Conservation (phyloP, 176 grass and related monocot species). For the Bothriochloa decipiens region DNA sequence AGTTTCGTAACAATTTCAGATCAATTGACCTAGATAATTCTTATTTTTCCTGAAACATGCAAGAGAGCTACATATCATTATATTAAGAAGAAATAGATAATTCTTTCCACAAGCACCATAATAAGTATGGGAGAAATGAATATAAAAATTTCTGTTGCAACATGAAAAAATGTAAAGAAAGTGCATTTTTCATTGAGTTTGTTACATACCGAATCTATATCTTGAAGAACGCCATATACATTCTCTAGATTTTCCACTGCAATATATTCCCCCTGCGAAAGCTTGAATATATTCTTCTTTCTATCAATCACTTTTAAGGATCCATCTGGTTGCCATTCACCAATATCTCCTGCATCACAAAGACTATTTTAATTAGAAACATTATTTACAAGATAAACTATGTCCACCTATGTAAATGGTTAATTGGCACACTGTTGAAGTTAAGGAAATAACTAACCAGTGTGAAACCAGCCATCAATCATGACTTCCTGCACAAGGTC, state of each 20-base stretch:
- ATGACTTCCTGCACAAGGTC: conserved; percentile 79
- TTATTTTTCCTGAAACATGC: background rate
- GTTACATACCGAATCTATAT: conserved; percentile 73
- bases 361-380: conserved; percentile 18
- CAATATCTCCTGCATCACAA: conserved; percentile 78
- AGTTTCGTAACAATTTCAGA: background rate
- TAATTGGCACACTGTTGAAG: background rate
- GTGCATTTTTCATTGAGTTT: background rate
- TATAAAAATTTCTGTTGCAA: background rate
- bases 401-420: conserved; percentile 12
- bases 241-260: conserved; percentile 97
- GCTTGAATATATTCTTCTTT: conserved; percentile 99
- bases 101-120: background rate
- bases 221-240: conserved; percentile 74
- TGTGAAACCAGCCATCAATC: conserved; percentile 97
- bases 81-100: background rate
- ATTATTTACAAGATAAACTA: background rate
- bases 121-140: background rate
- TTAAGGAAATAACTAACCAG: conserved; percentile 62
- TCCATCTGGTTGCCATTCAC: conserved; percentile 89
- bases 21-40: background rate
- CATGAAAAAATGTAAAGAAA: background rate
- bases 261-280: conserved; percentile 96
- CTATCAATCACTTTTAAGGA: conserved; percentile 94
- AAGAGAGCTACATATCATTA: background rate